These are phyloP conservation scores for Botrytis fragariae DNA, from an alignment of 2,329 filamentous ascomycete genomes.

Conservation along the genomic window DNA sequence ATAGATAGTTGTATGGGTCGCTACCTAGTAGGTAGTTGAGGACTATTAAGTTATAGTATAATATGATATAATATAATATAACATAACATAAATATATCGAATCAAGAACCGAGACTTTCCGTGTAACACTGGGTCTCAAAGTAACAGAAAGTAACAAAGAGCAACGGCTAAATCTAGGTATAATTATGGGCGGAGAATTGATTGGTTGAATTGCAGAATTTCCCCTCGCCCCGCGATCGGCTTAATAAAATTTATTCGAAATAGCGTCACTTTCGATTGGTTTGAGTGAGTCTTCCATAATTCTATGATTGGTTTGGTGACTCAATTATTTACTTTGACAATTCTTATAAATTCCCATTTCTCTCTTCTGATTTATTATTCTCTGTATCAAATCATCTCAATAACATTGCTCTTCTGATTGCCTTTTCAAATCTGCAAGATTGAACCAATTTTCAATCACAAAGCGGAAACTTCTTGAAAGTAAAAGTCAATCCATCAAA, in stretches of 20 bases:
- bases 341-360: neutral
- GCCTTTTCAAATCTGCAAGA: neutral
- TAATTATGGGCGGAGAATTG: neutral
- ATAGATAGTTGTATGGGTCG: neutral
- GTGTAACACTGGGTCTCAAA: neutral
- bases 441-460: neutral
- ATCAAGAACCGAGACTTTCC: neutral
- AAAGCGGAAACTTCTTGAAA: neutral
- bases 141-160: neutral
- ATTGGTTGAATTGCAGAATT: conserved; percentile 1
- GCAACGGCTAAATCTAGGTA: neutral
- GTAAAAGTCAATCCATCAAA: neutral
- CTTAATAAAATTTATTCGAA: neutral
- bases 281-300: neutral
- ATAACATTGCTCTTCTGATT: neutral
- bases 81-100: too few relatives aligned
- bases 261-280: neutral
- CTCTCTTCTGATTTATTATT: neutral
- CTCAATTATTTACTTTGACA: conserved; percentile 1
- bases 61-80: too few relatives aligned
- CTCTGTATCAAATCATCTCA: too few relatives aligned
- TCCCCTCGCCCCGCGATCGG: conserved; percentile 12
- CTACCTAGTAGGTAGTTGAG: neutral
- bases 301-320: conserved; percentile 1
- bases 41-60: too few relatives aligned